These are phyloP conservation scores for Saccharomyces paradoxus DNA, from an alignment of 805 yeast genomes.

Conservation along the genomic window DNA sequence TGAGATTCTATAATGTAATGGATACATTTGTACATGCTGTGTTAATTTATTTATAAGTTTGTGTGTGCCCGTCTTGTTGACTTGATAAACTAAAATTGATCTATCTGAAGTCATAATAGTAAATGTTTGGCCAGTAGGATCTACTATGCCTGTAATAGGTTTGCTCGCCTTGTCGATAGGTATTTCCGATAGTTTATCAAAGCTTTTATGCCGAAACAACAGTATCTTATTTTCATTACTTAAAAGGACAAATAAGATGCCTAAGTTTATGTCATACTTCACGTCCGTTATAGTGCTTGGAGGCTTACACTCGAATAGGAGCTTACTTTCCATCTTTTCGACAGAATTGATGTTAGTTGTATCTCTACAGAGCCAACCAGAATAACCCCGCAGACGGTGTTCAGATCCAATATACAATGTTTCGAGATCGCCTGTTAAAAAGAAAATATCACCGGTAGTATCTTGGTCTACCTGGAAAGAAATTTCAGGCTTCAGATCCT, in stretches of 20 bases:
- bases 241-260: slow-evolving; percentile 17
- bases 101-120: slow-evolving; percentile 23
- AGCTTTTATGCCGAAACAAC: slow-evolving; percentile 11
- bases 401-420: slow-evolving; percentile 20
- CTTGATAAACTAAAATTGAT: slow-evolving; percentile 24
- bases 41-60: slow-evolving; percentile 19
- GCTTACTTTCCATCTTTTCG: neutral
- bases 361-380: slow-evolving; percentile 13
- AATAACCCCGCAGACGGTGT: slow-evolving; percentile 11
- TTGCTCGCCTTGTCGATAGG: slow-evolving; percentile 9
- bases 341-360: neutral
- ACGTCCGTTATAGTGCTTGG: slow-evolving; percentile 26
- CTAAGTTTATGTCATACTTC: slow-evolving; percentile 13
- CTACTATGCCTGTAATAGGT: slow-evolving; percentile 24
- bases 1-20: slow-evolving; percentile 26
- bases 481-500: slow-evolving; percentile 8
- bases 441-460: slow-evolving; percentile 10
- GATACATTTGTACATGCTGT: slow-evolving; percentile 25
- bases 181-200: slow-evolving; percentile 12
- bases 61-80: slow-evolving; percentile 15
- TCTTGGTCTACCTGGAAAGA: slow-evolving; percentile 3
- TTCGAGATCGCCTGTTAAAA: slow-evolving; percentile 10
- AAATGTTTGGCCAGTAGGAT: slow-evolving; percentile 22
- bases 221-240: slow-evolving; percentile 18
- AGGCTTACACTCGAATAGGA: slow-evolving; percentile 9